These are phyloP conservation scores for Fusarium chlamydosporum DNA, from an alignment of 2,329 filamentous ascomycete genomes.

Conservation along the genomic window DNA sequence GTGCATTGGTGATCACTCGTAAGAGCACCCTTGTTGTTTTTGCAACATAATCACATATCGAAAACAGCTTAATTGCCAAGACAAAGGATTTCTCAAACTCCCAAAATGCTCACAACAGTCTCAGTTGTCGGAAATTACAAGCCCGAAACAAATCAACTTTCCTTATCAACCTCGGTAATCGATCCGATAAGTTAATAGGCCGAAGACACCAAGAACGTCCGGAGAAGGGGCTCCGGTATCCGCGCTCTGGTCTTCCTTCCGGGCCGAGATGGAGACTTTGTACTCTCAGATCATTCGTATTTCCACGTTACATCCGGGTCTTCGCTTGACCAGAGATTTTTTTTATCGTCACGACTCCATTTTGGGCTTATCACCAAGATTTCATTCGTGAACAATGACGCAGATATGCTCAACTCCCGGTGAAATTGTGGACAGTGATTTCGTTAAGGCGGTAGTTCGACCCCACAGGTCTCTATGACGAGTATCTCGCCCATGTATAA, in stretches of 20 bases:
- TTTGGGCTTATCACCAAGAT: conserved; percentile 23
- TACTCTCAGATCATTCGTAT: conserved; percentile 2
- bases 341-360: conserved; percentile 24
- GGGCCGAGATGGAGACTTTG: conserved; percentile 2
- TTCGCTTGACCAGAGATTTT: background rate
- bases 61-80: background rate
- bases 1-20: background rate
- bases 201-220: background rate
- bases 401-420: background rate
- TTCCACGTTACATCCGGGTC: conserved; percentile 14
- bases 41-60: background rate
- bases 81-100: background rate
- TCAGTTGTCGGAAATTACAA: conserved; percentile 10
- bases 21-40: background rate
- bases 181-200: background rate
- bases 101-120: too few species aligned
- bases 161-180: conserved; percentile 21
- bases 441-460: conserved; percentile 5
- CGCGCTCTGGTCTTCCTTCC: conserved; percentile 8
- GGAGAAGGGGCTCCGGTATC: background rate
- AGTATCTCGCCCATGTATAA: conserved; percentile 2
- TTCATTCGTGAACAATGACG: conserved; percentile 19
- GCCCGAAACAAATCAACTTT: background rate
- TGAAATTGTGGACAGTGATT: conserved; percentile 4
- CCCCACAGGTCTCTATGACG: conserved; percentile 22